phyloP scores from a whole-genome alignment of 2,329 filamentous ascomycete species.

The Ceratocystis ficicola region DNA sequence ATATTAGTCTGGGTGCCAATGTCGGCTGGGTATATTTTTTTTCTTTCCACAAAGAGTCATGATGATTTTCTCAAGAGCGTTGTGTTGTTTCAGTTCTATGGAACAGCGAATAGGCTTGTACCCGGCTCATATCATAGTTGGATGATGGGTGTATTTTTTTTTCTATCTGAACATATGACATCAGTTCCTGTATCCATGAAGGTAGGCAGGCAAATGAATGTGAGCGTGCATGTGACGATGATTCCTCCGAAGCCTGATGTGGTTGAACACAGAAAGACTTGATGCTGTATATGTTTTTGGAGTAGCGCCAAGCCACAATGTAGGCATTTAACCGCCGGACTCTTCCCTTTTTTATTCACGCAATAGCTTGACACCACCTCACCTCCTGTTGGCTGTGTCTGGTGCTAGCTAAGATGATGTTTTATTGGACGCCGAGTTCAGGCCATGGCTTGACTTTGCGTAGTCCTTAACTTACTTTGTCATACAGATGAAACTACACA shows the following conservation, averaged over 20 bases:
- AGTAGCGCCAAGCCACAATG: not conserved
- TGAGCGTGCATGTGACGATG: too few species aligned
- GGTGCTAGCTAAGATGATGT: not conserved
- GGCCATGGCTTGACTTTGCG: not conserved
- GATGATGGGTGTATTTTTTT: constrained; percentile 13
- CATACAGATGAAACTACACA: not conserved
- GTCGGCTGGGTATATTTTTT: constrained; percentile 16
- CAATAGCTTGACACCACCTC: not conserved
- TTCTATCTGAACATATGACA: constrained; percentile 8
- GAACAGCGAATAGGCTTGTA: constrained; percentile 1
- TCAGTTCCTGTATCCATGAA: not conserved
- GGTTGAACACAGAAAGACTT: too few species aligned
- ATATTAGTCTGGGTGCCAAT: constrained; percentile 5
- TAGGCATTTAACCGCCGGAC: not conserved
- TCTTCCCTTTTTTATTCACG: not conserved
- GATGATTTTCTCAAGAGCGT: not conserved
- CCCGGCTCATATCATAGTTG: constrained; percentile 16
- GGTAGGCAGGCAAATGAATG: not conserved
- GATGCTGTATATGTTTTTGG: not conserved
- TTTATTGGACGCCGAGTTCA: not conserved
- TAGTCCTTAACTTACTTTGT: not conserved
- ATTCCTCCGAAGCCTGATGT: too few species aligned
- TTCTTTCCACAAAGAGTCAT: constrained; percentile 14
- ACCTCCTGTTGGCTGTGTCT: not conserved
- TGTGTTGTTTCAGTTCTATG: constrained; percentile 3